phyloP scores from a whole-genome alignment of 2,329 filamentous ascomycete genomes.

The Diaporthe nobilis region DNA sequence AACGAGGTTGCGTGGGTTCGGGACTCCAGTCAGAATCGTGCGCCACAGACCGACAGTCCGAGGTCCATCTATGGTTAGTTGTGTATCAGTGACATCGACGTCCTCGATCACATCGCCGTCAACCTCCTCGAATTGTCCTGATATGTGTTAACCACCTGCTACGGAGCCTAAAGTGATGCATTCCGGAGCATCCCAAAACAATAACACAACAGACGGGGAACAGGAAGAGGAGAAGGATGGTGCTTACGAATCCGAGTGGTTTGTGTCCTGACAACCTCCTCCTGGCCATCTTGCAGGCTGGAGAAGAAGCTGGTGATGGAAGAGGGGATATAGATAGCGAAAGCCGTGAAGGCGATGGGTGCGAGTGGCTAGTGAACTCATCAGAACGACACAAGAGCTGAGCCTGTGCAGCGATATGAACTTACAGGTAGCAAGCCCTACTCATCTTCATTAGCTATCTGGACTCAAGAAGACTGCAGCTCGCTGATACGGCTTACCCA shows the following conservation, averaged over 20 bases:
- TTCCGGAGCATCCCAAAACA: no score
- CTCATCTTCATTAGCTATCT: constrained; percentile 29
- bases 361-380: constrained; percentile 43
- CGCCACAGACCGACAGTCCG: not conserved
- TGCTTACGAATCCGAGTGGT: constrained; percentile 46
- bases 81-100: constrained; percentile 70
- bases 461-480: no score
- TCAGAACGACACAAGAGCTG: constrained; percentile 18
- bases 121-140: constrained; percentile 36
- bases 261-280: constrained; percentile 69
- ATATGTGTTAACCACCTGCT: no score
- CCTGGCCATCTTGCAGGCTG: constrained; percentile 71
- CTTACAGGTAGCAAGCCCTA: constrained; percentile 56
- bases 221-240: no score
- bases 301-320: constrained; percentile 72
- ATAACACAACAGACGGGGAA: no score
- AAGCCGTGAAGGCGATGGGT: constrained; percentile 68
- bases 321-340: constrained; percentile 75
- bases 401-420: not conserved
- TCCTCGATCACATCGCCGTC: constrained; percentile 69
- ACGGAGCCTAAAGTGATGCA: no score
- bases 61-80: constrained; percentile 71
- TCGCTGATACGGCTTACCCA: constrained; percentile 62
- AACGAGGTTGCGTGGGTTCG: constrained; percentile 77
- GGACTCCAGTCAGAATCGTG: constrained; percentile 78